Evolutionary conservation across 768 basidiomycete species (phyloP), one percentile per base, ranked within the genome.

Genomic region (Boletales sp.): DNA sequence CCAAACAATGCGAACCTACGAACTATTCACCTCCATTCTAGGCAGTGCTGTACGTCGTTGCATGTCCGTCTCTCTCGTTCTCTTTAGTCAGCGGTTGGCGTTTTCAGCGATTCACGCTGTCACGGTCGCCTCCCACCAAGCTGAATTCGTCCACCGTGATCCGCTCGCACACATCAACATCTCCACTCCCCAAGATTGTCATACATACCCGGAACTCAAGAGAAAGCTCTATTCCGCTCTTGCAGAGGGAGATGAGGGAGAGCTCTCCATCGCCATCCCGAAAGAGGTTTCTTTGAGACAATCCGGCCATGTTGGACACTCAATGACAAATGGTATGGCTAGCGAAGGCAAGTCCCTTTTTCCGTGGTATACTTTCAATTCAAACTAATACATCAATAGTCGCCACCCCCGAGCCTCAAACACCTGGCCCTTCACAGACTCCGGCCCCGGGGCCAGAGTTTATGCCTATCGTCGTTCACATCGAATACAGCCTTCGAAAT

Each of bases 221-320:
- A 80, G 96, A 51, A 87, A 86, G 71, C 69, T 96, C 36, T 98
- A 94, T 72, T 82, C 91, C 0, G 91, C 95, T 0, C 75, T 94
- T 45, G 82, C 91, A 53, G 96, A 98, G 62, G 80, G 84, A 38
- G 93, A 95, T 57, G 93, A 97, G 66, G 96, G 95, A 50, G 96
- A 98, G 69, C 66, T 99, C 31, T 91, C 92, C 6, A 91, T 99
- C 59, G 81, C 85, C 11, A 83, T 98, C 52, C 90, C 90, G 9
- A 76, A 75, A 59, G 86, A 87, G 51, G 83, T 87, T 15, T 73
- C 79, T 44, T 69, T 86, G 59, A 85, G 74, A 68, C 82, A 79
- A 53, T 81, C 82, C 30, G 78, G 78, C 25, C 75, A 74, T 54
- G 57, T 74, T 21, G 60, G 69, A 35, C 57, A 70, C 39, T 51